These are phyloP conservation scores for Aquilaria yunnanensis DNA, from an alignment of 345 rosid species.

Conservation along the genomic window DNA sequence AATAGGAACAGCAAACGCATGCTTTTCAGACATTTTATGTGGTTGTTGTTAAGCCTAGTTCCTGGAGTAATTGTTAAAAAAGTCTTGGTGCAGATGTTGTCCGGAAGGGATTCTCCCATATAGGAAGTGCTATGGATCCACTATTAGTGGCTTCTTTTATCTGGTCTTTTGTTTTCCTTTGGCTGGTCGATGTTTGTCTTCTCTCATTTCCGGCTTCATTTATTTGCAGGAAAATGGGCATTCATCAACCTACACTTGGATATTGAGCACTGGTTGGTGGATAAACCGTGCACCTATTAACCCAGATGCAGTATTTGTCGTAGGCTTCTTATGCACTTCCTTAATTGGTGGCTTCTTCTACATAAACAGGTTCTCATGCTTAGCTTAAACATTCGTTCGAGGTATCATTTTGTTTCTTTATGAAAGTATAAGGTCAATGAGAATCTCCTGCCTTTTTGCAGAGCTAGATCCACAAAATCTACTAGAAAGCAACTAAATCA, in stretches of 20 bases:
- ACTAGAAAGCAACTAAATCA: slow-evolving; percentile 24
- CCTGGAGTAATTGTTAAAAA: no score
- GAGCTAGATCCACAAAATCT: slow-evolving; percentile 27
- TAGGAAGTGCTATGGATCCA: no score
- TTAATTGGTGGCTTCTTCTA: slow-evolving; percentile 52
- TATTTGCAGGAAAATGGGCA: slow-evolving; percentile 52
- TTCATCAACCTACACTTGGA: slow-evolving; percentile 53
- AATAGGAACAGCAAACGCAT: no score
- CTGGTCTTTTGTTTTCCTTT: no score
- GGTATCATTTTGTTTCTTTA: slow-evolving; percentile 1
- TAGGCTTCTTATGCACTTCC: slow-evolving; percentile 41
- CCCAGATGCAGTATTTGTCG: slow-evolving; percentile 56
- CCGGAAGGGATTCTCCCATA: no score
- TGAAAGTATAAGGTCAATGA: neutral
- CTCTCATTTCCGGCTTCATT: no score
- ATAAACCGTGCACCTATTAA: slow-evolving; percentile 47
- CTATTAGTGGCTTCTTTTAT: no score
- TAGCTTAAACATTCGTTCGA: neutral
- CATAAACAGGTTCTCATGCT: slow-evolving; percentile 40
- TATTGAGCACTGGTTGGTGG: slow-evolving; percentile 79
- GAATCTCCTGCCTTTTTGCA: slow-evolving; percentile 16
- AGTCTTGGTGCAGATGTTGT: no score
- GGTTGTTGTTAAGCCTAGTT: no score
- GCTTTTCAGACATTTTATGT: no score
- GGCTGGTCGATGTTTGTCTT: no score